These are phyloP conservation scores for Trichoderma aggressivum DNA, from an alignment of 2,329 filamentous ascomycete genomes.

Conservation along the genomic window DNA sequence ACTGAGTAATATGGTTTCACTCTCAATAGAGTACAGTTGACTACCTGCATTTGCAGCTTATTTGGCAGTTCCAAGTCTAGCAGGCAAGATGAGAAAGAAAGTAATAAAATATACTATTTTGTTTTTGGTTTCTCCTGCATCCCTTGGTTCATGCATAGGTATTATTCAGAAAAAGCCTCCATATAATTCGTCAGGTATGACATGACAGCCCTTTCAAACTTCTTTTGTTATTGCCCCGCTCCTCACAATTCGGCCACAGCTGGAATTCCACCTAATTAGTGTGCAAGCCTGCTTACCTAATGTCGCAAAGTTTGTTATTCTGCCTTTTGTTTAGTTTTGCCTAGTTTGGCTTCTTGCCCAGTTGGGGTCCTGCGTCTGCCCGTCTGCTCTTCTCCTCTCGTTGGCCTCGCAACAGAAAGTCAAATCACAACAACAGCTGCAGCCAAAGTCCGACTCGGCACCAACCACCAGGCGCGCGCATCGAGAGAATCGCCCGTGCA, in stretches of 20 bases:
- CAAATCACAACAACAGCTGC: slow-evolving; percentile 40
- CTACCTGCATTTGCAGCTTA: not conserved
- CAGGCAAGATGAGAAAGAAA: not conserved
- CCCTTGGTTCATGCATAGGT: not conserved
- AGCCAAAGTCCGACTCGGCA: slow-evolving; percentile 26
- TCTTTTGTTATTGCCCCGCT: slow-evolving; percentile 16
- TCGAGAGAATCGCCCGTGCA: slow-evolving; percentile 20
- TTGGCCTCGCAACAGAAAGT: slow-evolving; percentile 46
- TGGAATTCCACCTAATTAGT: slow-evolving; percentile 28
- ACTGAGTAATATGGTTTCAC: not conserved
- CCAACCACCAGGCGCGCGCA: slow-evolving; percentile 30
- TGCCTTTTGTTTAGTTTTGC: not conserved
- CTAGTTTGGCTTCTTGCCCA: slow-evolving; percentile 15
- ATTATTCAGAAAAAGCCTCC: not conserved
- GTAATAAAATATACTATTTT: not conserved
- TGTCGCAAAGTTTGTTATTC: slow-evolving; percentile 20
- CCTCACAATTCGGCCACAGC: not conserved
- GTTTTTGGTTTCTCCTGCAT: not conserved
- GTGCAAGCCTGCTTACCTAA: slow-evolving; percentile 28
- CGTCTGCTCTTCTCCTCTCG: slow-evolving; percentile 34
- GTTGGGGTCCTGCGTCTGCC: slow-evolving; percentile 15
- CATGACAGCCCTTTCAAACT: not conserved
- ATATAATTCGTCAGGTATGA: not conserved
- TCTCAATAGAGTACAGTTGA: too few relatives aligned
- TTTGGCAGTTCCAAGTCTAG: too few relatives aligned